Conservation (phyloP, 164 flowering plant genomes). For the Tetracentron sinense region DNA sequence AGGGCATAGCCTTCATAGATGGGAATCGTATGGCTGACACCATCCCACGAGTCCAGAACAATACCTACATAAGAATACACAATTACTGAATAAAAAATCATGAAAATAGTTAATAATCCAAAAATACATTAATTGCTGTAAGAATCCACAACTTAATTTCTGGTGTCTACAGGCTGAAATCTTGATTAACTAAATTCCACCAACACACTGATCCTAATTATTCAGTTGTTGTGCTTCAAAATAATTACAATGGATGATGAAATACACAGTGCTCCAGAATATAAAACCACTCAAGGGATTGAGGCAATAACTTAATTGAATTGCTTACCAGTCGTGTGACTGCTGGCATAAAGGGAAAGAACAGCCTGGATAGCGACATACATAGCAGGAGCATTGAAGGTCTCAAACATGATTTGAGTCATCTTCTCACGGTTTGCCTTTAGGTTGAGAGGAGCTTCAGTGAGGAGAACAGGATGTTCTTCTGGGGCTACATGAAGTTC, state of each 20-base stretch:
- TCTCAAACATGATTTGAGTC: constrained; percentile 80
- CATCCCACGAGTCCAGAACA: constrained; percentile 42
- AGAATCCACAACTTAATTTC: neutral
- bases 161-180: neutral
- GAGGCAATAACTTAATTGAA: neutral
- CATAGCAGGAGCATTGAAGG: constrained; percentile 75
- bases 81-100: neutral
- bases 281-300: constrained; percentile 1
- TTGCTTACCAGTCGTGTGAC: constrained; percentile 66
- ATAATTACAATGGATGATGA: neutral
- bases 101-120: neutral
- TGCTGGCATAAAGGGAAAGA: constrained; percentile 74
- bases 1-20: constrained; percentile 42
- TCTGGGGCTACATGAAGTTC: constrained; percentile 84
- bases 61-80: constrained; percentile 26
- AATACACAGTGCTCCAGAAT: neutral
- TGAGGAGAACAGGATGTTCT: constrained; percentile 73
- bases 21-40: constrained; percentile 42
- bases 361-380: constrained; percentile 81
- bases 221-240: no score
- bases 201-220: no score
- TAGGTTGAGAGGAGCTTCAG: constrained; percentile 75
- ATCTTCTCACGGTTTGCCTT: constrained; percentile 77
- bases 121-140: neutral
- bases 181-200: no score